Evolutionary conservation across 345 rosid species (phyloP), one percentile per base, ranked within the genome.

Genomic region (Gossypium thurberi): DNA sequence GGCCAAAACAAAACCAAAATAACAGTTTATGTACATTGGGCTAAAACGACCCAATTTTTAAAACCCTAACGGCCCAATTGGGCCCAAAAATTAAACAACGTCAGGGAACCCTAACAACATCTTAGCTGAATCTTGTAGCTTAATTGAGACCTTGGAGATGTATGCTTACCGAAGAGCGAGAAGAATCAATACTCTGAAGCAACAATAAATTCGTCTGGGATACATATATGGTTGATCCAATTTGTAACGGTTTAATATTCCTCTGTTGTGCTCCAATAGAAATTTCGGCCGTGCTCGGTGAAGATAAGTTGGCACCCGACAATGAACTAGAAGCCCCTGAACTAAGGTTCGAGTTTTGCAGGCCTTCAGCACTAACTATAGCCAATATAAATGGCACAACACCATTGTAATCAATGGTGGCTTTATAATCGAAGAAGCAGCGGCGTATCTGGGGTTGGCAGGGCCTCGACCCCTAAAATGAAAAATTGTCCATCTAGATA

Each of bases 171-270:
- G 42, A 67, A 67, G 82, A 75, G 75, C 40, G 75, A 15, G 85
- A 78, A 75, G 86, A 82, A 77, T 81, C 75, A 74, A 71, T 75
- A 79, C 79, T 81, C 3, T 82, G 86, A 33, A 80, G 80, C 73
- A 85, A 76, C 51, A 88, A 23, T 9, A 76, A 81, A 75, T 85
- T 85, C 93, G 90, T 90, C 81, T 86, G 82, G n/a, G 91, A 76
- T 77, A 94, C 69, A 4, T 89, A 81, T 12, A 69, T 78, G 4
- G 83, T 44, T 67, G 56, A 23, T 21, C 79, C 77, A 78, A 37
- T 74, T 65, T 81, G 70, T 55, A 61, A 43, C 26, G 69, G 69
- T 43, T 63, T 70, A 51, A 52, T 28, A 71, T 57, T 80, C 72
- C 65, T 33, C 9, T 73, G 69, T 73, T 53, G 55, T 12, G 52